Conservation (phyloP, 2,329 filamentous ascomycete genomes). For the Colletotrichum lindemuthianum region DNA sequence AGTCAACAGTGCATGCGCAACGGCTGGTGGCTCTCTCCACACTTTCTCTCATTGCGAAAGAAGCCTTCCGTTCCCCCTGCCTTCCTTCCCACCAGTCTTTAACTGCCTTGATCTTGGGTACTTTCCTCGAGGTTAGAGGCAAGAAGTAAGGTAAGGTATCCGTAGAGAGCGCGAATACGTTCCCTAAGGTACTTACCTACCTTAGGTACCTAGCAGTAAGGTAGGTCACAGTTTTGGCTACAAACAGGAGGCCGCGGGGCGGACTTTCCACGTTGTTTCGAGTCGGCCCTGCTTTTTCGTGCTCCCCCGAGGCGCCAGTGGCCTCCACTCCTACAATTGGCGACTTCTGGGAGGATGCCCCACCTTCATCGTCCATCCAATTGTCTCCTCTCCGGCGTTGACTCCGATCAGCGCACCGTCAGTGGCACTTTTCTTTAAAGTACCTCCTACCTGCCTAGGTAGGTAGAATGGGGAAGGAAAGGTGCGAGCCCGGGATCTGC, state of each 20-base stretch:
- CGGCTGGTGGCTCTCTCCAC: too few relatives aligned
- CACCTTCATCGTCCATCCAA: slow-evolving; percentile 6
- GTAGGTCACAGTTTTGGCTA: not conserved
- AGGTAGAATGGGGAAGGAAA: not conserved
- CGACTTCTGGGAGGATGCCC: not conserved
- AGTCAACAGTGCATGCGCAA: too few relatives aligned
- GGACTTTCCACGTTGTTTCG: too few relatives aligned
- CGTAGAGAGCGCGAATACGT: too few relatives aligned
- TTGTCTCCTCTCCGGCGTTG: slow-evolving; percentile 9
- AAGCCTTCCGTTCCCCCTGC: not conserved
- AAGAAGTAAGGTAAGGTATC: too few relatives aligned
- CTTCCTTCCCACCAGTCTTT: not conserved
- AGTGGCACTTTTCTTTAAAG: slow-evolving; percentile 3
- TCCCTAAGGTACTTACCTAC: not conserved
- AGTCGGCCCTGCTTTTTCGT: too few relatives aligned
- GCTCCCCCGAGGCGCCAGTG: not conserved
- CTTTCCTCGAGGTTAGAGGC: not conserved
- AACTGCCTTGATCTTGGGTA: not conserved
- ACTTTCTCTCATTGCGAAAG: too few relatives aligned
- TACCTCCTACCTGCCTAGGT: slow-evolving; percentile 2
- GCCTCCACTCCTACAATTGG: too few relatives aligned
- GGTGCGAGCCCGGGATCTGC: too few relatives aligned
- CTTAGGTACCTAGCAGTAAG: not conserved
- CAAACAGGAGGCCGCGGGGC: too few relatives aligned
- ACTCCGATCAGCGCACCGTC: slow-evolving; percentile 6